Conservation (phyloP, 345 rosid species). For the Litchi chinensis region DNA sequence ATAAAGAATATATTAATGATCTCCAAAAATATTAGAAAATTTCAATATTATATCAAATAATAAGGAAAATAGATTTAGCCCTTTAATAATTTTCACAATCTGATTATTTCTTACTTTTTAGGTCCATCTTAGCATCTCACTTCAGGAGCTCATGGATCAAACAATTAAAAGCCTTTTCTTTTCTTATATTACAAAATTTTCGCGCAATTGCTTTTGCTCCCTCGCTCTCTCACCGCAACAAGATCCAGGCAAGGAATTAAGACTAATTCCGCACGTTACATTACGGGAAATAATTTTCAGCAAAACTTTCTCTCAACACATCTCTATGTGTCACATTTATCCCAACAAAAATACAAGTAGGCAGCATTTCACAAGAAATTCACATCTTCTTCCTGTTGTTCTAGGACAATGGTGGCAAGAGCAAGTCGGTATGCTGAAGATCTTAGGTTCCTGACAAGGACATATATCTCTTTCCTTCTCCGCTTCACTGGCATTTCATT, state of each 20-base stretch:
- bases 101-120: background rate
- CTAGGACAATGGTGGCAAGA: conserved; percentile 68
- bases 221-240: background rate
- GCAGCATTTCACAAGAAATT: conserved; percentile 42
- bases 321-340: background rate
- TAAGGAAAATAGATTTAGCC: no score
- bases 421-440: conserved; percentile 84
- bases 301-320: background rate
- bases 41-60: no score
- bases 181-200: background rate
- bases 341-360: background rate
- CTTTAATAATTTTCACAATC: background rate
- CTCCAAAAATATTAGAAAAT: no score
- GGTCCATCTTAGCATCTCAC: background rate
- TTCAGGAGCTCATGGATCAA: background rate
- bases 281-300: background rate
- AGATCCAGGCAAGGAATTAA: background rate
- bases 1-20: no score
- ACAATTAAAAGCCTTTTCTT: background rate
- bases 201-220: background rate
- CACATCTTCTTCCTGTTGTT: conserved; percentile 58
- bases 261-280: background rate
- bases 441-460: conserved; percentile 77
- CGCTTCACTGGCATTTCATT: conserved; percentile 42
- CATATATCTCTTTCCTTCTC: conserved; percentile 67